Evolutionary conservation across 2,329 filamentous ascomycete species (phyloP).

Genomic region (Nectriaceae sp.): DNA sequence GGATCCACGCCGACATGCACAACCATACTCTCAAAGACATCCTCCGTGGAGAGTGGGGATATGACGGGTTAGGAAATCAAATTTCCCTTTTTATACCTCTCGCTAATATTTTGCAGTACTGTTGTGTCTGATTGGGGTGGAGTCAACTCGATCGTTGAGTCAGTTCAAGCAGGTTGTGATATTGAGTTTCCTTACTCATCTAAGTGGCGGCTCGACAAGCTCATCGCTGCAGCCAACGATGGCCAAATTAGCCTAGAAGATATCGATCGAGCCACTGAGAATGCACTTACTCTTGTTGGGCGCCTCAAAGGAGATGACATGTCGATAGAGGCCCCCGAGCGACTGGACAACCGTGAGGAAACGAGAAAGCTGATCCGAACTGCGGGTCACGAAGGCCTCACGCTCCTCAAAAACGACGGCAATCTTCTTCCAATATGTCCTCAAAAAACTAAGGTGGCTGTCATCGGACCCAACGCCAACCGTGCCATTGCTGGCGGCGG

Average conservation of each 20-base stretch:
- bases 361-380: conserved; percentile 61
- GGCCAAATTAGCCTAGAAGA: conserved; percentile 49
- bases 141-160: conserved; percentile 56
- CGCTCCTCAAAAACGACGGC: conserved; percentile 64
- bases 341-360: conserved; percentile 57
- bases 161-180: conserved; percentile 57
- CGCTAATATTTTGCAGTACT: conserved; percentile 38
- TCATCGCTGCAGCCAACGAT: conserved; percentile 52
- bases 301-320: conserved; percentile 63
- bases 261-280: conserved; percentile 60
- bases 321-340: conserved; percentile 57
- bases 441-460: conserved; percentile 58
- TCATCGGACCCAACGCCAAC: conserved; percentile 70
- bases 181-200: conserved; percentile 59
- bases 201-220: conserved; percentile 59
- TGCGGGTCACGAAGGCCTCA: conserved; percentile 63
- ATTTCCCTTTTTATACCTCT: not conserved
- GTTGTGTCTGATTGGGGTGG: conserved; percentile 64
- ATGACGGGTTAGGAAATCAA: conserved; percentile 50
- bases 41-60: conserved; percentile 62
- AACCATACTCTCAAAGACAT: conserved; percentile 56
- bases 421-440: conserved; percentile 59
- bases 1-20: conserved; percentile 58
- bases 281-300: conserved; percentile 61
- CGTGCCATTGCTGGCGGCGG: conserved; percentile 68